Percentiles rank a stretch among this genome's conserved stretches.
Conservation (phyloP, 805 yeast genomes). For the Lachancea sp. region DNA sequence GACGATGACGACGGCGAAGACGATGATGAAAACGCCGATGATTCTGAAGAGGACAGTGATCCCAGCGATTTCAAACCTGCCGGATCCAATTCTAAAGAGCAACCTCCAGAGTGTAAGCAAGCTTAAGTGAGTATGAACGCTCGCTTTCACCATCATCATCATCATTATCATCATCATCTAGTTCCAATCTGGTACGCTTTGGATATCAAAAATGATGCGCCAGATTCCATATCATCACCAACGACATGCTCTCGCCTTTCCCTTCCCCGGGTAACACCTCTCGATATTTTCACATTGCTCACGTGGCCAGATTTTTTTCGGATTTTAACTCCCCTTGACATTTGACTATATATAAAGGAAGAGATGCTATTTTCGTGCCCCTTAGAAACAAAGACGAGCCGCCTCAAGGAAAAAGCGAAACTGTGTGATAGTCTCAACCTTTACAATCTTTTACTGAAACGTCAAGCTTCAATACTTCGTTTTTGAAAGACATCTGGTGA, state of each 20-base stretch:
- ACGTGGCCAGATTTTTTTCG: not conserved
- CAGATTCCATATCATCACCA: too few species aligned
- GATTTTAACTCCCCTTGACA: not conserved
- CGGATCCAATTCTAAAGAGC: constrained; percentile 42
- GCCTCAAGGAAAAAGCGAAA: not conserved
- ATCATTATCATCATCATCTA: too few species aligned
- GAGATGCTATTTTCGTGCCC: not conserved
- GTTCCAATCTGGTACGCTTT: too few species aligned
- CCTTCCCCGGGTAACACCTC: too few species aligned
- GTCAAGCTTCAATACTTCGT: not conserved
- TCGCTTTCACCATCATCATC: not conserved
- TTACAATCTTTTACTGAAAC: too few species aligned
- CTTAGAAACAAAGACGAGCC: not conserved
- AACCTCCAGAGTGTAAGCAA: constrained; percentile 76
- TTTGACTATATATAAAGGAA: not conserved
- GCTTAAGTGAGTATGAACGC: constrained; percentile 36
- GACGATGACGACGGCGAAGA: constrained; percentile 52
- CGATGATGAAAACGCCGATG: constrained; percentile 60
- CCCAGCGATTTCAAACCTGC: constrained; percentile 35
- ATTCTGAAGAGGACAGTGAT: constrained; percentile 51
- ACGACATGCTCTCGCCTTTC: too few species aligned
- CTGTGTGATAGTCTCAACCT: not conserved
- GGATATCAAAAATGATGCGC: too few species aligned
- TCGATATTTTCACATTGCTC: too few species aligned
- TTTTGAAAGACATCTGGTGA: not conserved